These are phyloP conservation scores for Fraxinus pennsylvanica DNA, from an alignment of 257 asterid species.

Conservation along the genomic window DNA sequence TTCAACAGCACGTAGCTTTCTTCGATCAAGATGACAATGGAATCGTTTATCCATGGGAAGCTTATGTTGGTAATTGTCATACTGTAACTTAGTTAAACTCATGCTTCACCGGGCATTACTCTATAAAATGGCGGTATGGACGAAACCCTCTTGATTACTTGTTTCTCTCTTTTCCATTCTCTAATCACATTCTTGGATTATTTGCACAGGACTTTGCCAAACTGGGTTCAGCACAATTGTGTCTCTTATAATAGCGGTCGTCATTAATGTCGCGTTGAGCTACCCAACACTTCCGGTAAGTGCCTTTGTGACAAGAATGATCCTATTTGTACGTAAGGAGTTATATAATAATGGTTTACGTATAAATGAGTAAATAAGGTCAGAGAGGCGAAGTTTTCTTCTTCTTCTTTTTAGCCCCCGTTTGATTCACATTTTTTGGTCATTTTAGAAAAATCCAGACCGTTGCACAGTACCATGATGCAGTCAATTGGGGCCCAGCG, in stretches of 20 bases:
- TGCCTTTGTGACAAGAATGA: not conserved
- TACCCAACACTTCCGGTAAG: conserved; percentile 80
- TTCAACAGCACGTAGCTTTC: conserved; percentile 85
- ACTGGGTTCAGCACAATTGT: conserved; percentile 66
- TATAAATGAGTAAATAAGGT: too few species aligned
- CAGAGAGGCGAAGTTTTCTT: too few species aligned
- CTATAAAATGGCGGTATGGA: too few species aligned
- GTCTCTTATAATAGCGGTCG: conserved; percentile 47
- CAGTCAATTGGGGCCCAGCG: too few species aligned
- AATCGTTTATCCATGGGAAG: conserved; percentile 79
- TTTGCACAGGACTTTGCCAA: conserved; percentile 55
- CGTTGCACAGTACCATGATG: too few species aligned
- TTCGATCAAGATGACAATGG: conserved; percentile 77
- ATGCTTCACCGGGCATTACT: not conserved
- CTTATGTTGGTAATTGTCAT: conserved; percentile 40
- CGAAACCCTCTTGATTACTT: too few species aligned
- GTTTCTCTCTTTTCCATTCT: too few species aligned
- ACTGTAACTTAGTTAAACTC: not conserved
- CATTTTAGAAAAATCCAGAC: too few species aligned
- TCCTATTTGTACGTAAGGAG: too few species aligned
- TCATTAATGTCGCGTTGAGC: conserved; percentile 55
- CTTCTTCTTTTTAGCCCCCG: too few species aligned
- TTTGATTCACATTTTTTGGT: too few species aligned
- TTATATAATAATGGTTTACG: too few species aligned
- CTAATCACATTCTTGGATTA: not conserved